Evolutionary conservation across 75 land plant species (phyloP), one percentile per base, ranked within the genome.

Genomic region (Ceratopteris richardii): DNA sequence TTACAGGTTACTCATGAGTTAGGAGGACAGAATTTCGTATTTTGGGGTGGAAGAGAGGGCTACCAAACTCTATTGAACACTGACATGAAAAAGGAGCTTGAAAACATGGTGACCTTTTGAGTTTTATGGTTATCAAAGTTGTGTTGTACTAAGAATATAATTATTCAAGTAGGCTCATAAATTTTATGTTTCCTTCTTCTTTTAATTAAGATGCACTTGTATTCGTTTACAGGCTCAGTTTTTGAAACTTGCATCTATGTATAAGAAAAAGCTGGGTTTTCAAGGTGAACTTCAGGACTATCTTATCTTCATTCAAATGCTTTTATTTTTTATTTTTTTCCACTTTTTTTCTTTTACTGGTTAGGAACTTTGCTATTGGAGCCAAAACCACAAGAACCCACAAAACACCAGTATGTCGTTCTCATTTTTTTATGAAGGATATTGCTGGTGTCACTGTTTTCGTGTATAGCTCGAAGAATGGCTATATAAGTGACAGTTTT

Each of bases 31-130:
- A 93, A 93, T 52, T 93, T 68, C 74, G 98, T 93, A 0, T 93
- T 93, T 51, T 93, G 98, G 98, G 98, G 98, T 67, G 98, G 98
- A 10, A 72, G 98, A 29, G 98, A 93, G 36, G 98, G 98, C 28
- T 93, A 93, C 60, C 98, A 93, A 44, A 58, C 85, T 57, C 95
- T 93, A 11, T 57, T 93, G 58, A 93, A 93, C 58, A 93, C 98
- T 29, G 95, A 93, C 59, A 73, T 93, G 78, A 75, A 78, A 68
- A 80, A 80, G 63, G 98, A 93, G 57, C 87, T 93, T 64, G 79
- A 93, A 74, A 96, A 93, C 66, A 56, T 93, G 98, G 98, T 93
- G 59, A 52, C 4, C 4, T n/a, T 20, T 46, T 5, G 14, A 20
- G 5, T 14, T 23, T 22, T 30, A 24, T 2, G 24, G 11, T n/a